These are phyloP conservation scores for Rhytidiadelphus loreus DNA, from an alignment of 225 moss, liverwort and hornwort genomes.

Conservation along the genomic window DNA sequence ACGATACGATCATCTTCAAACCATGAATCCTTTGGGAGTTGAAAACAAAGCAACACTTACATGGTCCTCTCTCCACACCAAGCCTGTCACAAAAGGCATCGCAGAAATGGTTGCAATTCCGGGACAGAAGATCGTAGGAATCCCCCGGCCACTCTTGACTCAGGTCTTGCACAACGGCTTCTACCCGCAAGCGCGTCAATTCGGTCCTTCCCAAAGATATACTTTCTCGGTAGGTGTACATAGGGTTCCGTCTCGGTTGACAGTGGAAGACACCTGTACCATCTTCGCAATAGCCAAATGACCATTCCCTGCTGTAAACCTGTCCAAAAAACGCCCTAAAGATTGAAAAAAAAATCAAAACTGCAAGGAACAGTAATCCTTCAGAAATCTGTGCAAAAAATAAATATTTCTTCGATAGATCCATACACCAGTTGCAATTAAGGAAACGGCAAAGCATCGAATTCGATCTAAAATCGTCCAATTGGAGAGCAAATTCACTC, in stretches of 20 bases:
- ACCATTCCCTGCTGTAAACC: conserved; percentile 84
- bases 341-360: not conserved
- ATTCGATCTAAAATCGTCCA: not conserved
- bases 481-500: not conserved
- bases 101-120: conserved; percentile 96
- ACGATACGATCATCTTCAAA: not conserved
- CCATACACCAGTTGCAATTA: not conserved
- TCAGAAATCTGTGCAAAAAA: not conserved
- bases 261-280: conserved; percentile 84
- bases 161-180: conserved; percentile 46
- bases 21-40: not conserved
- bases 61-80: conserved; percentile 55
- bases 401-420: not conserved
- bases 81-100: conserved; percentile 63
- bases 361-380: not conserved
- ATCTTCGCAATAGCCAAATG: conserved; percentile 80
- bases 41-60: conserved; percentile 18
- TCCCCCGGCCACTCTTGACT: conserved; percentile 71
- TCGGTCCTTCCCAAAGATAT: conserved; percentile 56
- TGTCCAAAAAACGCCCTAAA: not conserved
- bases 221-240: conserved; percentile 90
- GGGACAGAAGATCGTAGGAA: conserved; percentile 69
- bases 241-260: conserved; percentile 71
- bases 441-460: not conserved
- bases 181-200: conserved; percentile 28